Evolutionary conservation across 2,329 filamentous ascomycete genomes (phyloP), one percentile per base, ranked within the genome.

Genomic region (Monosporascus sp.): DNA sequence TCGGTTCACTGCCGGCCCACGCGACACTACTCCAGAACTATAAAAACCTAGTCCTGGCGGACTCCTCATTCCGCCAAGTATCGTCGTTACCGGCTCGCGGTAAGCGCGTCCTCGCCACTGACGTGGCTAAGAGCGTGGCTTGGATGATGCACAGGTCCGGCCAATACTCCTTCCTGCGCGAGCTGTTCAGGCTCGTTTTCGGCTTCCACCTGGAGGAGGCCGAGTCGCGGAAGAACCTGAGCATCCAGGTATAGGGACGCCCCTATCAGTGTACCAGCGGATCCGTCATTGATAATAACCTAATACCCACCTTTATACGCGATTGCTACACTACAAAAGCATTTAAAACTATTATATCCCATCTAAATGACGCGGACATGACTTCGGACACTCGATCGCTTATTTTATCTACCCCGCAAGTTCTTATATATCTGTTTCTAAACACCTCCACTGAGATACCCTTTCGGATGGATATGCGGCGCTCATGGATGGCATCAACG

Each of bases 141-240:
- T 87, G 86, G 76, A 89, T 96, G 81, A 81, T 82, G 50, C 77
- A 83, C 52, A 84, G 82, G 38, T 79, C 79, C 27, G 79, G 83
- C 52, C 84, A 91, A 62, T 94, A 94, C 69, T 76, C 76, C 8
- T 97, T 93, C 78, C 73, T 97, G 57, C 79, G 84, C 48, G 91
- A 96, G 63, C 75, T 97, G 15, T 97, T 89, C 72, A 81, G 83
- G 50, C 78, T 93, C 41, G 90, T 96, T 3, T 96, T 95, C 68
- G 88, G 90, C 3, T 93, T 93, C 64, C 82, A 87, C 47, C 72
- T 90, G 17, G 90, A 96, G 52, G 91, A 96, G 62, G 86, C 83
- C 1, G 83, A 87, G 47, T 74, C 77, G 51, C 77, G 86, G 58
- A 87, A 88, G 63, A 82, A 79, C 52, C 75, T 85, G 47, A 83